A percentile compares a stretch with the other conserved stretches of the same genome.
Conservation (phyloP, 1,284 basidiomycete genomes). For the Cutaneotrichosporon cyanovorans region DNA sequence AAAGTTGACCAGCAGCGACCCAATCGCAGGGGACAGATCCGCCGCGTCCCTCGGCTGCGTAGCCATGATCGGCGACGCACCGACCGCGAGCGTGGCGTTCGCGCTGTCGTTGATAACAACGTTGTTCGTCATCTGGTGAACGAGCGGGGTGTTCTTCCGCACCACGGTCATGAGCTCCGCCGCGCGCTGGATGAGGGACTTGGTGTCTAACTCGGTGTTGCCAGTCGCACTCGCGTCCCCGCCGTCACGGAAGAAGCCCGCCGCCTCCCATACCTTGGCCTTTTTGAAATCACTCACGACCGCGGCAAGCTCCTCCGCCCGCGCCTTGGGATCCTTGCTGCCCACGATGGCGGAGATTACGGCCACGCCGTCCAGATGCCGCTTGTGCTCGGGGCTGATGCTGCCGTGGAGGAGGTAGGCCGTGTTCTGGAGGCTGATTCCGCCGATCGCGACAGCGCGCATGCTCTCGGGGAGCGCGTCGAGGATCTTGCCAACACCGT, state of each 20-base stretch:
- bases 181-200: slow-evolving; percentile 44
- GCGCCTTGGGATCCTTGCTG: slow-evolving; percentile 55
- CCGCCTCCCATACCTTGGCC: slow-evolving; percentile 9
- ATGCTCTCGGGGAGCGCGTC: slow-evolving; percentile 46
- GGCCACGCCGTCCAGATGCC: slow-evolving; percentile 69
- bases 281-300: slow-evolving; percentile 41
- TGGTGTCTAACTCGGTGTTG: slow-evolving; percentile 4
- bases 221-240: too few relatives aligned
- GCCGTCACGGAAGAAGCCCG: slow-evolving; percentile 8
- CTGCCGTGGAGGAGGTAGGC: slow-evolving; percentile 64
- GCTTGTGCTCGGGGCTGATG: slow-evolving; percentile 54
- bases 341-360: slow-evolving; percentile 83
- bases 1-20: slow-evolving; percentile 78
- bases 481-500: slow-evolving; percentile 59
- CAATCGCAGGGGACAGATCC: slow-evolving; percentile 63
- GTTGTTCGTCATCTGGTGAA: slow-evolving; percentile 88
- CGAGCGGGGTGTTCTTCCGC: slow-evolving; percentile 56
- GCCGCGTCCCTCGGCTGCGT: slow-evolving; percentile 72
- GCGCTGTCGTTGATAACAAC: slow-evolving; percentile 87
- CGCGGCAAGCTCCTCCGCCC: slow-evolving; percentile 48
- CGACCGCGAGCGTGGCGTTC: slow-evolving; percentile 81
- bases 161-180: slow-evolving; percentile 53
- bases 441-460: slow-evolving; percentile 74
- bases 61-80: slow-evolving; percentile 91
- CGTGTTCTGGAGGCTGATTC: slow-evolving; percentile 69